Conservation (phyloP, 1,284 basidiomycete genomes). For the Trichosporon faecale region DNA sequence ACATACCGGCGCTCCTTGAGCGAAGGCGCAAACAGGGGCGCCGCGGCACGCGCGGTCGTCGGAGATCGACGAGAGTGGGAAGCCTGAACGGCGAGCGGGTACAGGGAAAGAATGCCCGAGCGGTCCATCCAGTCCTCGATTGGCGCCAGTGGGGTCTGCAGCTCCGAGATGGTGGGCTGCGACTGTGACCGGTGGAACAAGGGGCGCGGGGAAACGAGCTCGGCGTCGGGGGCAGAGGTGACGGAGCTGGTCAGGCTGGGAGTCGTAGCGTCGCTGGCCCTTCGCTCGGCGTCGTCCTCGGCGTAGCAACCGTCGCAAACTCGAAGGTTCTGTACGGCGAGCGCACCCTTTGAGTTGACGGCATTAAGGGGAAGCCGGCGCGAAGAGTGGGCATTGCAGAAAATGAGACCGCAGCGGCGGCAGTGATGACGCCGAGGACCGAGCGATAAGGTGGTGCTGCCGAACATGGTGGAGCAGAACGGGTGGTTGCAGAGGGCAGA, state of each 20-base stretch:
- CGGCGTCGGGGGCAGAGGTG: constrained; percentile 23
- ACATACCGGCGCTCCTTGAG: constrained; percentile 30
- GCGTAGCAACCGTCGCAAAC: constrained; percentile 43
- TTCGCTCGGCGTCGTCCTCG: constrained; percentile 15
- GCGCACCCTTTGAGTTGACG: constrained; percentile 22
- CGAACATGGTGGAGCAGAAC: constrained; percentile 44
- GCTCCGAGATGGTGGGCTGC: constrained; percentile 9
- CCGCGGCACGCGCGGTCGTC: constrained; percentile 28
- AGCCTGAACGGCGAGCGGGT: constrained; percentile 43
- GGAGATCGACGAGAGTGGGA: constrained; percentile 30
- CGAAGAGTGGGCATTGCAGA: constrained; percentile 39
- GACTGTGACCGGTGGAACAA: constrained; percentile 13
- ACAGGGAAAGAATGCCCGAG: constrained; percentile 45
- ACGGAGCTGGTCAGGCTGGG: constrained; percentile 24
- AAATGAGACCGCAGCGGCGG: constrained; percentile 42
- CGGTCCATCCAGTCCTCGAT: constrained; percentile 48
- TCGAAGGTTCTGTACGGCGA: constrained; percentile 25
- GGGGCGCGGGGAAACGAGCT: constrained; percentile 7
- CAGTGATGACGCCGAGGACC: constrained; percentile 47
- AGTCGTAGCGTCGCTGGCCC: constrained; percentile 12
- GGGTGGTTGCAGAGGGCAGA: constrained; percentile 42
- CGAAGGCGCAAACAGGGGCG: constrained; percentile 42
- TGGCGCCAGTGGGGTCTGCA: constrained; percentile 34
- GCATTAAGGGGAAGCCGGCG: constrained; percentile 27
- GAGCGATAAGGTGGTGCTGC: constrained; percentile 33